Conservation (phyloP, 1,284 basidiomycete genomes). For the Waitea zeae region DNA sequence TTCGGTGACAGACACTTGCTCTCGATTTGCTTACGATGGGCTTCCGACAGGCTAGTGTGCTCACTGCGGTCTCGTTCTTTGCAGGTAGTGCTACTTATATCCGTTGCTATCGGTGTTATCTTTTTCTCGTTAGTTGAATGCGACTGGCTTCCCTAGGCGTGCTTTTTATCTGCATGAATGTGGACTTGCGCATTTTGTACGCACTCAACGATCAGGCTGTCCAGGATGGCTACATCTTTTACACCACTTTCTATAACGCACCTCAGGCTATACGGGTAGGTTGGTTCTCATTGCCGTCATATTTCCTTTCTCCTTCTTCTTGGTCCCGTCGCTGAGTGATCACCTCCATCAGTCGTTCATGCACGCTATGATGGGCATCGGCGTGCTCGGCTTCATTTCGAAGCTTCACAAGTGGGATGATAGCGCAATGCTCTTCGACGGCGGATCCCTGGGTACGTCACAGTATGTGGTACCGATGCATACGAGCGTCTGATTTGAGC, state of each 20-base stretch:
- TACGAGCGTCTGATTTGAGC: slow-evolving; percentile 1
- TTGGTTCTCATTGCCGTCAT: slow-evolving; percentile 3
- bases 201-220: slow-evolving; percentile 42
- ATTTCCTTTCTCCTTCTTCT: neutral
- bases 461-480: neutral
- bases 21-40: slow-evolving; percentile 66
- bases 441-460: slow-evolving; percentile 61
- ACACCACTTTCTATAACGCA: slow-evolving; percentile 79
- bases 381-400: slow-evolving; percentile 50
- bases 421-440: slow-evolving; percentile 85
- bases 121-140: slow-evolving; percentile 3
- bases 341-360: slow-evolving; percentile 70
- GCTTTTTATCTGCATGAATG: slow-evolving; percentile 74
- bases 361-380: slow-evolving; percentile 66
- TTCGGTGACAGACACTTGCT: slow-evolving; percentile 1
- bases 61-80: slow-evolving; percentile 73
- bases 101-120: slow-evolving; percentile 1
- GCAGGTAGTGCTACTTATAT: slow-evolving; percentile 21
- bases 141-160: slow-evolving; percentile 33
- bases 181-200: slow-evolving; percentile 75
- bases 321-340: too few species aligned
- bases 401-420: slow-evolving; percentile 81
- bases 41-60: slow-evolving; percentile 69
- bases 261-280: slow-evolving; percentile 77
- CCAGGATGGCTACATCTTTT: slow-evolving; percentile 71